A percentile compares a stretch with the other conserved stretches of the same genome.
These are phyloP conservation scores for Sordariomycetes sp. DNA, from an alignment of 2,329 filamentous ascomycete species.

Conservation along the genomic window DNA sequence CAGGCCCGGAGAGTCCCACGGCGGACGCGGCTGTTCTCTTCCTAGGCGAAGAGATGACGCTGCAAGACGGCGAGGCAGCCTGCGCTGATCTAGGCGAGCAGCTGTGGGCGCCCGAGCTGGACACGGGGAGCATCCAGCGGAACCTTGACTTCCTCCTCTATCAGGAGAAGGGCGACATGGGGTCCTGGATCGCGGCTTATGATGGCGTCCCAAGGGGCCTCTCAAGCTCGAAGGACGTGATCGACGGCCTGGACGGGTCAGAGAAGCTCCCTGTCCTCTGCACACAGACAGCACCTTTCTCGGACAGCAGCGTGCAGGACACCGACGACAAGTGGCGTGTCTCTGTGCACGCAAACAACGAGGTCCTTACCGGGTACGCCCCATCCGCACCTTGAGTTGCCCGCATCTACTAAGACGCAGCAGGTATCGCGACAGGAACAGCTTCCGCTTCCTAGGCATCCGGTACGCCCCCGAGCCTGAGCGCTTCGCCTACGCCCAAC, in stretches of 20 bases:
- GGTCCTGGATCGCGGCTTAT: slow-evolving; percentile 24
- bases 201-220: slow-evolving; percentile 14
- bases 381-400: background rate
- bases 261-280: slow-evolving; percentile 24
- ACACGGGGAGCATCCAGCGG: slow-evolving; percentile 16
- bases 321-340: slow-evolving; percentile 23
- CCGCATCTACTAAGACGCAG: slow-evolving; percentile 1
- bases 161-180: slow-evolving; percentile 12
- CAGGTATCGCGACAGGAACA: slow-evolving; percentile 31
- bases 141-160: slow-evolving; percentile 25
- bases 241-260: slow-evolving; percentile 5
- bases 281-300: slow-evolving; percentile 30
- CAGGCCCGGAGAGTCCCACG: slow-evolving; percentile 20
- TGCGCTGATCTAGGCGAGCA: slow-evolving; percentile 27
- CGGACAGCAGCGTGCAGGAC: slow-evolving; percentile 19
- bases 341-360: slow-evolving; percentile 24
- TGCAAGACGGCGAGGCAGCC: slow-evolving; percentile 15
- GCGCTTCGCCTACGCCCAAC: slow-evolving; percentile 25
- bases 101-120: slow-evolving; percentile 21
- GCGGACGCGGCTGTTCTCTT: slow-evolving; percentile 23
- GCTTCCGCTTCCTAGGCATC: slow-evolving; percentile 36
- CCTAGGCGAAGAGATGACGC: slow-evolving; percentile 15
- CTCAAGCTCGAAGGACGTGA: slow-evolving; percentile 14
- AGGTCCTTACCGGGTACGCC: slow-evolving; percentile 20
- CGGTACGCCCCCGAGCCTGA: slow-evolving; percentile 25